phyloP scores from a whole-genome alignment of 2,329 filamentous ascomycete genomes.

The Sarocladium strictum region DNA sequence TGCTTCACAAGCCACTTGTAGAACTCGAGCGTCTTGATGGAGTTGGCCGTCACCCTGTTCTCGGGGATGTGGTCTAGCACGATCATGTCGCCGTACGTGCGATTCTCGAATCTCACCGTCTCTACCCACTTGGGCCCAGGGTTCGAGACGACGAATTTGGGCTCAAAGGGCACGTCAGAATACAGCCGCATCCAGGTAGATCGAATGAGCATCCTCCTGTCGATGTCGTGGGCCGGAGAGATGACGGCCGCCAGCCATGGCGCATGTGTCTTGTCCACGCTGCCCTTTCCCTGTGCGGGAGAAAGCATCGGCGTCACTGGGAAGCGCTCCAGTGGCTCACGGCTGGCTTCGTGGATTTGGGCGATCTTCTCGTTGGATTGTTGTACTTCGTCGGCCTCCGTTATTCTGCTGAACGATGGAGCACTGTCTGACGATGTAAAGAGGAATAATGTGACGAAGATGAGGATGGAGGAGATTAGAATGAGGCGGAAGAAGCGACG shows the following conservation, averaged over 20 bases:
- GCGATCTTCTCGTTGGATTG: neutral
- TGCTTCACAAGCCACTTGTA: conserved; percentile 23
- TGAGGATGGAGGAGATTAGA: neutral
- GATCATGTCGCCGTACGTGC: conserved; percentile 27
- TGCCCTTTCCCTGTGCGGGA: too few relatives aligned
- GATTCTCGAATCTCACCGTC: conserved; percentile 22
- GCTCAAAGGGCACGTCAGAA: conserved; percentile 21
- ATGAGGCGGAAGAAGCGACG: neutral
- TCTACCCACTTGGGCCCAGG: conserved; percentile 21
- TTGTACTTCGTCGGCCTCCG: neutral
- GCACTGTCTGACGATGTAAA: neutral
- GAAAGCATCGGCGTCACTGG: neutral
- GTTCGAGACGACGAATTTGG: conserved; percentile 25
- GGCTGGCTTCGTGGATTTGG: neutral
- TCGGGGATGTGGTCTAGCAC: conserved; percentile 26
- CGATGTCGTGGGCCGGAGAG: conserved; percentile 20
- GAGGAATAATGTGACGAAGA: neutral
- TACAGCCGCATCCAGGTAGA: conserved; percentile 26
- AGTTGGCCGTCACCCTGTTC: conserved; percentile 25
- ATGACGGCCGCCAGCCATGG: conserved; percentile 26
- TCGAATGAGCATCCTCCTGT: conserved; percentile 24
- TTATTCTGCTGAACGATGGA: neutral
- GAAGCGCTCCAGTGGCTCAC: neutral
- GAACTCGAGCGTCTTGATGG: conserved; percentile 27
- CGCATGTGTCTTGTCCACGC: neutral